Evolutionary conservation across 73 alveolate species (phyloP), one percentile per base, ranked within the genome.

Genomic region (Uronychia setigera): DNA sequence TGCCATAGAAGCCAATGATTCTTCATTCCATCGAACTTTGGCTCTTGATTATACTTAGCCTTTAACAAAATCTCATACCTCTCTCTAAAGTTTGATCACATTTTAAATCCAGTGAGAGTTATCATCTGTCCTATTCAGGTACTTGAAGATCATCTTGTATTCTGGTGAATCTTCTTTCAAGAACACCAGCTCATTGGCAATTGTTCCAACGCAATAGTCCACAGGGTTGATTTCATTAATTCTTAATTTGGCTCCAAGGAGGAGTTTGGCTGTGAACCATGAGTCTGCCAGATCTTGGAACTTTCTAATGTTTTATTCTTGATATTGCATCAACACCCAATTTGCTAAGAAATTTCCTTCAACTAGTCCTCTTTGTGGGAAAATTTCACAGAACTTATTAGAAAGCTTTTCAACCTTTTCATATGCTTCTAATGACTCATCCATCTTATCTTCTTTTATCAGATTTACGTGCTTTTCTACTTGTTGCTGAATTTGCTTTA

Each of bases 1-100:
- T 88, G 93, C 93, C 93, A 88, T n/a, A 88, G 80, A 32, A 88
- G 57, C 83, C 78, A 57, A 32, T 88, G 93, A 58, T 88, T 88
- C 33, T 35, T 59, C 26, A 58, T 80, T 1, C 32, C 28, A 33
- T 9, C 1, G 28, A 80, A 80, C 35, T 35, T 26, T 32, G 32
- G 25, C 0, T 78, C 31, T 33, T 78, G 59, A n/a, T n/a, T n/a
- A n/a, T n/a, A n/a, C n/a, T n/a, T n/a, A n/a, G n/a, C n/a, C n/a
- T n/a, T n/a, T n/a, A n/a, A n/a, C n/a, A n/a, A n/a, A n/a, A n/a
- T n/a, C n/a, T n/a, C n/a, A n/a, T n/a, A n/a, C n/a, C n/a, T n/a
- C n/a, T n/a, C n/a, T n/a, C n/a, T n/a, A n/a, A n/a, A n/a, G n/a
- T n/a, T n/a, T n/a, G n/a, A n/a, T n/a, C n/a, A n/a, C n/a, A n/a